A percentile compares a stretch with the other conserved stretches of the same genome.
Evolutionary conservation across 2,329 filamentous ascomycete genomes (phyloP).

Genomic region (Domatiomyces catenatus): DNA sequence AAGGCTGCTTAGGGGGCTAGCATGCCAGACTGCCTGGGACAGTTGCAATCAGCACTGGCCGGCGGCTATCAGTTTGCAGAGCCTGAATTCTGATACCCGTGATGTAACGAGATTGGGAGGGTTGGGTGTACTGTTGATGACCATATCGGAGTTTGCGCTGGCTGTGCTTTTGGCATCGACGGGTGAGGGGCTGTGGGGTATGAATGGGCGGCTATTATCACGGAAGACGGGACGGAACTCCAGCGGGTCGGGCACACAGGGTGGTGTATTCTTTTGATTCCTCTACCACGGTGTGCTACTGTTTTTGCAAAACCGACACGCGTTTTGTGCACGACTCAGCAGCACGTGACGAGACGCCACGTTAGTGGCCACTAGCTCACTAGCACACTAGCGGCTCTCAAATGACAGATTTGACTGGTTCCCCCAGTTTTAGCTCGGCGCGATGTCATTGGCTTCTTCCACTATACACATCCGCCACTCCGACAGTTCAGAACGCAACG

Average conservation of each 20-base stretch:
- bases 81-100: not conserved
- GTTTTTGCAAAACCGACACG: too few relatives aligned
- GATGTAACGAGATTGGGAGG: not conserved
- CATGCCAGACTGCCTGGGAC: not conserved
- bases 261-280: not conserved
- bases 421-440: too few relatives aligned
- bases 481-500: not conserved
- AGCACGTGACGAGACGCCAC: not conserved
- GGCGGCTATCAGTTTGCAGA: not conserved
- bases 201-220: not conserved
- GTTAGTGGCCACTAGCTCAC: too few relatives aligned
- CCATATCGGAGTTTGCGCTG: not conserved
- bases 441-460: not conserved
- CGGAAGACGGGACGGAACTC: not conserved
- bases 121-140: not conserved
- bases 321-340: too few relatives aligned
- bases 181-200: not conserved
- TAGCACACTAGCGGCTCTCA: too few relatives aligned
- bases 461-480: not conserved
- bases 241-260: not conserved
- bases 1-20: constrained; percentile 3
- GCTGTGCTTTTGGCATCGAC: not conserved
- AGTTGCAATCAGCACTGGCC: not conserved
- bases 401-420: too few relatives aligned
- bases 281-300: too few relatives aligned